These are phyloP conservation scores for Cryptosporidium sp. DNA, from an alignment of 169 alveolate genomes.

Conservation along the genomic window DNA sequence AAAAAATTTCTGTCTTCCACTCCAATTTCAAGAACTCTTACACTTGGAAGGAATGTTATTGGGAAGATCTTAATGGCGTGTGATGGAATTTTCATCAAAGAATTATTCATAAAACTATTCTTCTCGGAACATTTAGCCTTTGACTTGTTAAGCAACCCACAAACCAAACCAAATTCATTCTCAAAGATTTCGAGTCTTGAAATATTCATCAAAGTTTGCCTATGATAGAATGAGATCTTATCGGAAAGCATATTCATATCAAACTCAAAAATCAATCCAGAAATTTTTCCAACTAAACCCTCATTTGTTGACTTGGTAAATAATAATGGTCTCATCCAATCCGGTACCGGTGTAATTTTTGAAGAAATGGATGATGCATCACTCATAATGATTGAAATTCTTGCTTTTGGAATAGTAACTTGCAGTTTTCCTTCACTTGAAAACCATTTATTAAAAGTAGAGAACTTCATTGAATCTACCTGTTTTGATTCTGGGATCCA, in stretches of 20 bases:
- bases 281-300: slow-evolving; percentile 16
- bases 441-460: slow-evolving; percentile 61
- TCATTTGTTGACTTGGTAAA: neutral
- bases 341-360: slow-evolving; percentile 43
- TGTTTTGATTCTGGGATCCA: slow-evolving; percentile 11
- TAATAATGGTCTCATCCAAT: slow-evolving; percentile 55
- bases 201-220: slow-evolving; percentile 5
- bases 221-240: slow-evolving; percentile 49
- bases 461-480: slow-evolving; percentile 4
- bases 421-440: slow-evolving; percentile 40
- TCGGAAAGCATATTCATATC: slow-evolving; percentile 30
- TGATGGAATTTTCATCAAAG: slow-evolving; percentile 29
- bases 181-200: neutral
- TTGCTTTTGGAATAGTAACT: slow-evolving; percentile 14
- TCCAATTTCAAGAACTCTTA: slow-evolving; percentile 20
- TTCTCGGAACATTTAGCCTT: neutral
- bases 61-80: neutral
- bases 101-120: neutral
- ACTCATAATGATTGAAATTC: slow-evolving; percentile 11
- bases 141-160: neutral
- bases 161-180: slow-evolving; percentile 24
- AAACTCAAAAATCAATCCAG: slow-evolving; percentile 14
- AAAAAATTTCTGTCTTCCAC: too few relatives aligned
- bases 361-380: neutral
- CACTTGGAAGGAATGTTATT: slow-evolving; percentile 26